Base-by-base conservation (phyloP, 176 grass and related monocot species). In the Tuctoria greenei region DNA sequence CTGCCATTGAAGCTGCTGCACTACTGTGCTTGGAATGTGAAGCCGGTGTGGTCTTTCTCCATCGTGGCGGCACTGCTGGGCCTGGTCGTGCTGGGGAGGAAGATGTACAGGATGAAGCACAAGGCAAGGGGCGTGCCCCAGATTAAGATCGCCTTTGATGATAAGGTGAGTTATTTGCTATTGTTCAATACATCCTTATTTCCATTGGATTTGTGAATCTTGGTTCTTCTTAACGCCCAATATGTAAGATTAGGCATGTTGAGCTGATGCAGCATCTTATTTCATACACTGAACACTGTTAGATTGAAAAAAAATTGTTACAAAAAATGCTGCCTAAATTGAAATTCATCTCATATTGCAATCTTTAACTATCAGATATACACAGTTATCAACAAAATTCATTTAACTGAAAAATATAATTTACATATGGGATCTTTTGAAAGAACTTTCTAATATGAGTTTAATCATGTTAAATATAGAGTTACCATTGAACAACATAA, bases 41-140 rank as follows among this genome's bases (percentile, higher is more conserved):
- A 73, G 75, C 87, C 91, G 6, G 45, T 88, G 67, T 93, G 87
- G 85, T 85, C 85, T 10, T 76, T 93, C 27, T 90, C 91, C 40
- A 69, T 93, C 3, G 91, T 85, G 0, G 71, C 87, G 0, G 87
- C 85, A 0, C 35, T 93, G 17, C 65, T 93, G 11, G 87, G 91
- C 34, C 43, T 90, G 63, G 18, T 79, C 10, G 27, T 90, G 51
- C 79, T 93, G 4, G 74, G 91, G 18, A 90, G 82, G 87, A 90
- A 78, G 78, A 80, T 88, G 79, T 88, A 90, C 42, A 85, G 43
- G 84, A 82, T 88, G 84, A 88, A 75, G 75, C 79, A 21, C 50
- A 90, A 90, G 54, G 62, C 65, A 34, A 65, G 0, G 61, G 79
- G 82, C 31, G 55, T 93, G 84, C 84, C 84, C 2, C 78, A 81